These are phyloP conservation scores for Botryotinia calthae DNA, from an alignment of 2,329 filamentous ascomycete genomes.

Conservation along the genomic window DNA sequence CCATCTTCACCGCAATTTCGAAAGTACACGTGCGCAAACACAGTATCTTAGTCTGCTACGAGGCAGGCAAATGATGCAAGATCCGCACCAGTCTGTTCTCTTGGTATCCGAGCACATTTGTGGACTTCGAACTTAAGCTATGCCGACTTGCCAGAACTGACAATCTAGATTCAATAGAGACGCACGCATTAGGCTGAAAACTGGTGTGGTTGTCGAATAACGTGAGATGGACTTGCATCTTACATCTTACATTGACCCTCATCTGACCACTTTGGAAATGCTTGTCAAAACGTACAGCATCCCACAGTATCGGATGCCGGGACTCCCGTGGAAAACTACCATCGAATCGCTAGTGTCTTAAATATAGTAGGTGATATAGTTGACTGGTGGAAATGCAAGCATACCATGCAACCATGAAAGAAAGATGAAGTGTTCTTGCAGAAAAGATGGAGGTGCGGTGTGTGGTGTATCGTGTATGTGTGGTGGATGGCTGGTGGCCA, in stretches of 20 bases:
- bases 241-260: not conserved
- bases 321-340: not conserved
- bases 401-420: conserved; percentile 2
- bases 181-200: not conserved
- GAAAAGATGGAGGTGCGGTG: conserved; percentile 15
- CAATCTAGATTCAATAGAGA: not conserved
- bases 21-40: not conserved
- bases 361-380: not conserved
- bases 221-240: conserved; percentile 4
- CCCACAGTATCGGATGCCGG: not conserved
- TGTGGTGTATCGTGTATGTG: not conserved
- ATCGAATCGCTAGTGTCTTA: not conserved
- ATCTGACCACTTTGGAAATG: not conserved
- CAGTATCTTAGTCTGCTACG: not conserved
- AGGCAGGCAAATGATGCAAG: not conserved
- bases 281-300: not conserved
- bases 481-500: not conserved
- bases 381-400: not conserved
- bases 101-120: not conserved
- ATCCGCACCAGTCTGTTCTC: not conserved
- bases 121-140: not conserved
- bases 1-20: conserved; percentile 1
- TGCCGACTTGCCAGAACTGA: not conserved
- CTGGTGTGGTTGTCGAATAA: not conserved
- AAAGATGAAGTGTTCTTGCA: conserved; percentile 18